These are phyloP conservation scores for Aspergillus conjunctus DNA, from an alignment of 495 filamentous ascomycete genomes.

Conservation along the genomic window DNA sequence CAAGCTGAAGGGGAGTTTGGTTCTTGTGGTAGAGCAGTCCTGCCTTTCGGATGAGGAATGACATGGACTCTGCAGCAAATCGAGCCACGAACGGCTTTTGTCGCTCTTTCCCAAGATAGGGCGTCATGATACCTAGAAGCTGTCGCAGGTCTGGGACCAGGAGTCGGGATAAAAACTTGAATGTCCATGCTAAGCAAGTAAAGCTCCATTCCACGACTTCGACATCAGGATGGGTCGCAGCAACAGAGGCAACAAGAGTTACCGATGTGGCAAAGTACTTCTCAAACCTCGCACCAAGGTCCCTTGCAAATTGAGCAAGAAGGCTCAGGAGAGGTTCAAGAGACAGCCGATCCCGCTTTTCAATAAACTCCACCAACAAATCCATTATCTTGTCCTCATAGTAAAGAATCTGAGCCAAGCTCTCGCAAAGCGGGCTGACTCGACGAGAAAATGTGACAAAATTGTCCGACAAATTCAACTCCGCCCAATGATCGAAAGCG, in stretches of 20 bases:
- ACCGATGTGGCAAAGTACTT: conserved; percentile 76
- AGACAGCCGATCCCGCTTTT: conserved; percentile 69
- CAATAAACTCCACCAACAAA: conserved; percentile 74
- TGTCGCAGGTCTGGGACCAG: conserved; percentile 83
- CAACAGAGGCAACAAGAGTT: conserved; percentile 64
- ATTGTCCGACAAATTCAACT: conserved; percentile 80
- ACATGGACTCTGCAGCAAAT: conserved; percentile 93
- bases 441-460: conserved; percentile 75
- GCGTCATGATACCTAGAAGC: conserved; percentile 77
- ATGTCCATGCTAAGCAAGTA: conserved; percentile 88
- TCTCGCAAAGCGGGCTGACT: conserved; percentile 77
- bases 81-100: conserved; percentile 82
- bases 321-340: conserved; percentile 85
- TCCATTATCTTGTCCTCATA: conserved; percentile 82
- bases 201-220: conserved; percentile 97
- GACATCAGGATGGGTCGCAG: conserved; percentile 62
- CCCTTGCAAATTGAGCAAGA: conserved; percentile 86
- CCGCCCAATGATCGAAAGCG: conserved; percentile 83
- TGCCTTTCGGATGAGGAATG: conserved; percentile 89
- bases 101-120: conserved; percentile 79
- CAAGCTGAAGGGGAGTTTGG: conserved; percentile 62
- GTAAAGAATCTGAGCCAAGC: conserved; percentile 86
- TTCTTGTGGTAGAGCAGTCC: conserved; percentile 72
- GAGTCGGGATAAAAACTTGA: conserved; percentile 91
- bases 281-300: conserved; percentile 86